Base-by-base conservation (phyloP, 192 early-diverging fungal genomes). In the Neocallimastix lanati region DNA sequence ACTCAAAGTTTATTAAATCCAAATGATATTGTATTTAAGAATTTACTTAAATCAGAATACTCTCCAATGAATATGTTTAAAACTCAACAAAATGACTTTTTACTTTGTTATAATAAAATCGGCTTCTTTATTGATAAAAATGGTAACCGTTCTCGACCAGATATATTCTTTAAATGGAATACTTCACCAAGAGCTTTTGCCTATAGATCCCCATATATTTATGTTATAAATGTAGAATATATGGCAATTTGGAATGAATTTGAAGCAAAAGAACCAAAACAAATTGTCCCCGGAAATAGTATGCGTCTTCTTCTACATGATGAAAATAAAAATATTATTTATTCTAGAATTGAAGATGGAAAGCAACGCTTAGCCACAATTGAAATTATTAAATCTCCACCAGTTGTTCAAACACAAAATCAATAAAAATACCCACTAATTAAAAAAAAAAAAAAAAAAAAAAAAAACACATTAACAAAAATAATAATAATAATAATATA, bases 71-170 rank as follows among this genome's bases (percentile, higher is more conserved):
- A 67, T n/a, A 67, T 67, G 50, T 67, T 67, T 67, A 67, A 67
- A n/a, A 67, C 50, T 0, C 50, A 67, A 67, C 50, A 67, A 27
- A 67, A 67, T n/a, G 50, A 67, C 50, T 67, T 67, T 67, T 67
- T 67, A 67, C 50, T 67, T 67, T 67, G 50, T 67, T 67, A 67
- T 67, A 67, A 67, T 67, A 67, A 95, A 84, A 92, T 95, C 84
- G 94, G 92, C 5, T 97, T 98, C 82, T 97, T 92, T 82, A 92
- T 98, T 76, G 93, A 97, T 84, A 92, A 92, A 81, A 89, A 91
- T 81, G 96, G 96, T 77, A 67, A 67, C 16, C 50, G 50, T 67
- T n/a, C 50, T 7, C 50, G 50, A 7, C 25, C 50, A 67, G n/a
- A 67, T 9, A 4, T 67, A n/a, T 67, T 67, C 25, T 67, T 67